A percentile compares a stretch with the other conserved stretches of the same genome.
These are phyloP conservation scores for Clavispora phyllophila DNA, from an alignment of 805 yeast genomes.

Conservation along the genomic window DNA sequence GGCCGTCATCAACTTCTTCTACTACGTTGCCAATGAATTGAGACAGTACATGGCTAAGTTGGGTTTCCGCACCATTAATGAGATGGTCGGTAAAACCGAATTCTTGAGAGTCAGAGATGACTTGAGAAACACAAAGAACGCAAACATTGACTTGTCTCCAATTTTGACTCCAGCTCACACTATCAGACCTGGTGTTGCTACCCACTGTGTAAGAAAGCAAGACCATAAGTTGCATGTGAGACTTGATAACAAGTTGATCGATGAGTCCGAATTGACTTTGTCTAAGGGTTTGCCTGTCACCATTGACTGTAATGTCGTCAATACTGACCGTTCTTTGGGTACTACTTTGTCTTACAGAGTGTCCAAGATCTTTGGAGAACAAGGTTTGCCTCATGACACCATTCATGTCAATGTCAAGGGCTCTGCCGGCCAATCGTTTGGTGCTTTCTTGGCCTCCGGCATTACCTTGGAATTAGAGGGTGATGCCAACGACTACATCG, in stretches of 20 bases:
- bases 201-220: constrained; percentile 86
- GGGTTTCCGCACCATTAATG: constrained; percentile 93
- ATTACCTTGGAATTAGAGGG: constrained; percentile 93
- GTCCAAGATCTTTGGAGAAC: constrained; percentile 88
- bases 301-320: constrained; percentile 87
- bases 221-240: constrained; percentile 92
- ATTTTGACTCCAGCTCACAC: constrained; percentile 95
- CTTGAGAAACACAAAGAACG: constrained; percentile 81
- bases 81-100: constrained; percentile 98
- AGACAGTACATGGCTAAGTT: constrained; percentile 89
- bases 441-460: constrained; percentile 96
- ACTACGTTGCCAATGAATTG: constrained; percentile 87
- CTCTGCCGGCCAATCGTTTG: constrained; percentile 97
- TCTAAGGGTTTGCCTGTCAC: constrained; percentile 95
- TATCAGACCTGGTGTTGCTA: constrained; percentile 94
- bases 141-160: constrained; percentile 87
- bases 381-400: constrained; percentile 92
- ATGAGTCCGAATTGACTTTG: constrained; percentile 91
- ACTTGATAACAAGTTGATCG: constrained; percentile 91
- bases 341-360: constrained; percentile 91
- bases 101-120: constrained; percentile 81
- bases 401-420: constrained; percentile 89
- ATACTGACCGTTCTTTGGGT: constrained; percentile 96
- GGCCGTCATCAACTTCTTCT: constrained; percentile 96
- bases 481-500: constrained; percentile 97